phyloP scores from a whole-genome alignment of 2,329 filamentous ascomycete genomes.

The Ceratocystis cacaofunesta region DNA sequence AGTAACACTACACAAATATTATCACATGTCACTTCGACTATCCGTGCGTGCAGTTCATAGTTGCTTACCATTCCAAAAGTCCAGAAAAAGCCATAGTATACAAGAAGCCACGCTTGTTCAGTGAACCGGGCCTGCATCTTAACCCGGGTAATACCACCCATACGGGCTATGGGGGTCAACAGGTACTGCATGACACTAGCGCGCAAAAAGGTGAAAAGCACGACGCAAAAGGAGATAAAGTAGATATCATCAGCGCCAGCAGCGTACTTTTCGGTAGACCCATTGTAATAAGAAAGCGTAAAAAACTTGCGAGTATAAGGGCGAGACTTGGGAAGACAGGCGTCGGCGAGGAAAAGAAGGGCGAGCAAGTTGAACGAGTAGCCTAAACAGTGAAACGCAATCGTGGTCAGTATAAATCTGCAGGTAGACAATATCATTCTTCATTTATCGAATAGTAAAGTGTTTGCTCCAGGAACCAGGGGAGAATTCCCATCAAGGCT shows the following conservation, averaged over 20 bases:
- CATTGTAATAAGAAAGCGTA: constrained; percentile 68
- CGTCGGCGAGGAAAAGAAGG: constrained; percentile 67
- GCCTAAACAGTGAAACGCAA: constrained; percentile 29
- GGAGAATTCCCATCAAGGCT: too few species aligned
- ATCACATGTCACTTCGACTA: not conserved
- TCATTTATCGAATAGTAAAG: not conserved
- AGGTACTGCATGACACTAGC: constrained; percentile 78
- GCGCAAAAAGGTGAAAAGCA: constrained; percentile 75
- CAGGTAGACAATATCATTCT: not conserved
- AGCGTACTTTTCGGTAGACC: constrained; percentile 51
- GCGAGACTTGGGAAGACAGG: constrained; percentile 66
- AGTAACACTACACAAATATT: not conserved
- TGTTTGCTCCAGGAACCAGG: not conserved
- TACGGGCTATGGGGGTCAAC: constrained; percentile 60
- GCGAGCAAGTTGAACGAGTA: constrained; percentile 75
- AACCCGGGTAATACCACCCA: constrained; percentile 55
- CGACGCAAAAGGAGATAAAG: constrained; percentile 61
- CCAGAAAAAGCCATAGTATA: constrained; percentile 77
- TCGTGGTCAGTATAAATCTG: constrained; percentile 19
- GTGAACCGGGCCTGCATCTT: constrained; percentile 75
- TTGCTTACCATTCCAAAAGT: constrained; percentile 60
- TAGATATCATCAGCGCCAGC: constrained; percentile 67
- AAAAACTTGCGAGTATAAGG: constrained; percentile 77
- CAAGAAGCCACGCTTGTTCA: constrained; percentile 81
- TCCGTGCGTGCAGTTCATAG: not conserved